phyloP scores from a whole-genome alignment of 106 monocot genomes.

The Phalaenopsis aphrodite region DNA sequence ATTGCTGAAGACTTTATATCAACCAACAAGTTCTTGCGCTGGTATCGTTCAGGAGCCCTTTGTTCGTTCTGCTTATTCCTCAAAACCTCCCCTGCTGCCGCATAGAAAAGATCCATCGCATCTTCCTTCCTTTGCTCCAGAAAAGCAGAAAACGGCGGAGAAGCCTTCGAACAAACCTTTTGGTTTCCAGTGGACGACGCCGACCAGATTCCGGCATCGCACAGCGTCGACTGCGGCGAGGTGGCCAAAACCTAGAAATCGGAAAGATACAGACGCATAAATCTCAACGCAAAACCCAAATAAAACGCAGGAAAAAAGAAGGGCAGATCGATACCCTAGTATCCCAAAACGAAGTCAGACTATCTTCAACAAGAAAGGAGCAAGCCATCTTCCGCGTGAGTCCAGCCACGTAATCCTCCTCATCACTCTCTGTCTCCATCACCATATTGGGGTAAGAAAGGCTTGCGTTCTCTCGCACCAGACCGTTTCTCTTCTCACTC shows the following conservation, averaged over 20 bases:
- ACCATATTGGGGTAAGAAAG: slow-evolving; percentile 4
- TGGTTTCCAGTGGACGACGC: slow-evolving; percentile 15
- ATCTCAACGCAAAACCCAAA: no score
- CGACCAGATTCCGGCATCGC: slow-evolving; percentile 13
- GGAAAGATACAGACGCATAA: no score
- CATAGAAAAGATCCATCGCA: slow-evolving; percentile 41
- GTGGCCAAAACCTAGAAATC: slow-evolving; percentile 16
- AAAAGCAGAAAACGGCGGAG: slow-evolving; percentile 29
- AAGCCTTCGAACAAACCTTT: slow-evolving; percentile 22
- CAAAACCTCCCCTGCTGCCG: slow-evolving; percentile 43
- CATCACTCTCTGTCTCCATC: slow-evolving; percentile 30
- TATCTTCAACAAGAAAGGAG: slow-evolving; percentile 33
- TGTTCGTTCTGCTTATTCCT: slow-evolving; percentile 19
- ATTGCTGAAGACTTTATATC: neutral
- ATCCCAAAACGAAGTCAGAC: neutral
- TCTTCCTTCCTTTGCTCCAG: slow-evolving; percentile 12
- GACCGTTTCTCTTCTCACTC: no score
- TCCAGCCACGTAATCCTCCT: slow-evolving; percentile 43
- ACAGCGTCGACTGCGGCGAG: slow-evolving; percentile 50
- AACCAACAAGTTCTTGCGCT: neutral
- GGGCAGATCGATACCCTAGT: neutral
- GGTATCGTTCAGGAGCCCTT: slow-evolving; percentile 1
- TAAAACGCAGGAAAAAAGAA: neutral
- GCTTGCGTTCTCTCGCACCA: neutral
- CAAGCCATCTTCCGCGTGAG: slow-evolving; percentile 37